Percentiles rank a stretch among this genome's conserved stretches.
These are phyloP conservation scores for Actinidia polygama DNA, from an alignment of 179 eudicot species.

Conservation along the genomic window DNA sequence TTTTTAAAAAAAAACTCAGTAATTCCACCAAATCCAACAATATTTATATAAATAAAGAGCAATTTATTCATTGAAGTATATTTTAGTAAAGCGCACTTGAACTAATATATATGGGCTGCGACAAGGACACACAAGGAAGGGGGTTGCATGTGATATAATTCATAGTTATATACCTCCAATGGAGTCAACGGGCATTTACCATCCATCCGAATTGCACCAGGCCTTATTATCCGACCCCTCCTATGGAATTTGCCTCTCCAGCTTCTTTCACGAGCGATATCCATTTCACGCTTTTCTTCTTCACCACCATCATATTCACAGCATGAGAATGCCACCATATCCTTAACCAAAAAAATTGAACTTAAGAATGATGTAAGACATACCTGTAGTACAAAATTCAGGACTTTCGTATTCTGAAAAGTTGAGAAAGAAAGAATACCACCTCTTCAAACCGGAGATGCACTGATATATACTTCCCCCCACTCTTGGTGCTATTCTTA, in stretches of 20 bases:
- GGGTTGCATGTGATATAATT: not conserved
- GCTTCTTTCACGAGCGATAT: slow-evolving; percentile 92
- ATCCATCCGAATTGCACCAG: slow-evolving; percentile 88
- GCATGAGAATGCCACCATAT: slow-evolving; percentile 99
- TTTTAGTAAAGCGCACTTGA: not conserved
- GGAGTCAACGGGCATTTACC: slow-evolving; percentile 99
- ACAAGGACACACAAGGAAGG: not conserved
- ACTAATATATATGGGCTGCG: not conserved
- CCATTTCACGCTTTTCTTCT: slow-evolving; percentile 94
- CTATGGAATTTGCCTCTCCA: slow-evolving; percentile 96
- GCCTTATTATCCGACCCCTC: slow-evolving; percentile 86
- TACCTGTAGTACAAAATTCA: not conserved
- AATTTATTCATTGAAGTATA: not conserved
- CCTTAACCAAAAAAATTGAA: slow-evolving; percentile 61
- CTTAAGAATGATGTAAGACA: not conserved
- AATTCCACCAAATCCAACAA: not conserved
- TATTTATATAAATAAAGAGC: not conserved
- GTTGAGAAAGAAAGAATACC: not conserved
- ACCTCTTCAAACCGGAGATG: slow-evolving; percentile 99
- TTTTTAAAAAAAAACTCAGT: not conserved
- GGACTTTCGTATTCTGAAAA: not conserved
- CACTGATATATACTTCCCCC: slow-evolving; percentile 88
- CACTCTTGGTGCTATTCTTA: slow-evolving; percentile 64
- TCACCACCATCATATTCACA: slow-evolving; percentile 96
- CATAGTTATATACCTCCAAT: slow-evolving; percentile 65